Evolutionary conservation across 805 yeast species (phyloP), one percentile per base, ranked within the genome.

Genomic region (Monosporozyma aerobia): DNA sequence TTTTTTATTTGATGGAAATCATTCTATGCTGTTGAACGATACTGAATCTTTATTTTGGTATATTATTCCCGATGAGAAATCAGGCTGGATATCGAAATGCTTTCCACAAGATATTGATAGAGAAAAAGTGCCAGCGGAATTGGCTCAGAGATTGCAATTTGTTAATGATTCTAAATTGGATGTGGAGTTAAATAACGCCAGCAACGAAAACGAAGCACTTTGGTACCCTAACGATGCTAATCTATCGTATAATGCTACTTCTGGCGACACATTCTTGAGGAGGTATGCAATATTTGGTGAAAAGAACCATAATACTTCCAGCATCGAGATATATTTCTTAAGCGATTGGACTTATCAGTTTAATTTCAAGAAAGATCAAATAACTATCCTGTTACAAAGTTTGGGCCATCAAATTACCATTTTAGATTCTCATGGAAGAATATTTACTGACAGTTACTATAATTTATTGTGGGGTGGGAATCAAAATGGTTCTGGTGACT

Each of bases 321-420:
- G 10, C 22, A 33, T 87, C 78, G 67, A 87, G 52, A 83, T 90
- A 92, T 90, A 90, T 72, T 90, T 87, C 66, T 72, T 92, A 73
- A 87, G 95, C 63, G 86, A 89, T 65, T 96, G 96, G 11, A 82
- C 88, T 44, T 80, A 86, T 67, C 98, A 92, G 69, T 23, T 43
- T 13, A 43, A 43, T 23, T 43, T 43, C 16, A 43, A 14, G 14
- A 22, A 8, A 43, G 45, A 43, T 22, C 30, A 23, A 22, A 43
- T 23, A 5, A 22, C 30, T 11, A n/a, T 43, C 8, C 3, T 43
- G 4, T 22, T 43, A 43, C 45, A 23, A 22, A 10, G 23, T 22
- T 11, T 43, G 30, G 45, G 45, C 11, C 45, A 43, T 8, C 16
- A 23, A 13, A 23, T 43, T 3, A 11, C 29, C 30, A 43, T 43